phyloP scores from a whole-genome alignment of 495 filamentous ascomycete genomes.

The Tuber magnatum region DNA sequence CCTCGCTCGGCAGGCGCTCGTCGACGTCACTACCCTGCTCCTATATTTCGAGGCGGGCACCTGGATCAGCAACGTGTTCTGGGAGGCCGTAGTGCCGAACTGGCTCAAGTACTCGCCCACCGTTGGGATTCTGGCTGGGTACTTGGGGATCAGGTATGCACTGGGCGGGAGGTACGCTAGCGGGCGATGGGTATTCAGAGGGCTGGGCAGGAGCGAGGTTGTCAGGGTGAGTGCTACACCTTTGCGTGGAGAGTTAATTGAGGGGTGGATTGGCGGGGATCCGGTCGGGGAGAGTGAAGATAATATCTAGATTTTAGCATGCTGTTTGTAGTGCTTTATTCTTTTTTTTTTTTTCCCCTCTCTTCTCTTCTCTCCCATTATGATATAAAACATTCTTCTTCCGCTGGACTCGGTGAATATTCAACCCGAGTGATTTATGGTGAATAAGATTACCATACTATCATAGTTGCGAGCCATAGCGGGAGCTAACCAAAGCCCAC shows the following conservation, averaged over 20 bases:
- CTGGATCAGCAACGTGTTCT: not conserved
- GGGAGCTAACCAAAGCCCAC: no score
- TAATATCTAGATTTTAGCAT: not conserved
- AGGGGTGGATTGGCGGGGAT: not conserved
- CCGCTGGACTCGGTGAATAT: not conserved
- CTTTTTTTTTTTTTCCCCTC: not conserved
- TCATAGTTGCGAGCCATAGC: no score
- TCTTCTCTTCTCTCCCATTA: not conserved
- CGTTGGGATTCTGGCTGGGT: not conserved
- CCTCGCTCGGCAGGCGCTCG: not conserved
- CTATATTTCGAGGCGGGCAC: not conserved
- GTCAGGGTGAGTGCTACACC: not conserved
- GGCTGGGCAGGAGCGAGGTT: not conserved
- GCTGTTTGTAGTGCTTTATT: not conserved
- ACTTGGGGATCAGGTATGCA: not conserved
- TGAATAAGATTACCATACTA: not conserved
- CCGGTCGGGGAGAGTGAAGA: not conserved
- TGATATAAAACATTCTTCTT: no score
- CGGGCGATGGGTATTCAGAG: not conserved
- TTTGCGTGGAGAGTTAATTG: not conserved
- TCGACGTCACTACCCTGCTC: not conserved
- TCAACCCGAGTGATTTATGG: not conserved
- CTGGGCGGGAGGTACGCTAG: not conserved
- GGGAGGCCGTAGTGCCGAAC: not conserved
- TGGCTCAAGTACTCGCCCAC: not conserved